These are phyloP conservation scores for Crithidia thermophila DNA, from an alignment of 208 protist species.

Conservation along the genomic window DNA sequence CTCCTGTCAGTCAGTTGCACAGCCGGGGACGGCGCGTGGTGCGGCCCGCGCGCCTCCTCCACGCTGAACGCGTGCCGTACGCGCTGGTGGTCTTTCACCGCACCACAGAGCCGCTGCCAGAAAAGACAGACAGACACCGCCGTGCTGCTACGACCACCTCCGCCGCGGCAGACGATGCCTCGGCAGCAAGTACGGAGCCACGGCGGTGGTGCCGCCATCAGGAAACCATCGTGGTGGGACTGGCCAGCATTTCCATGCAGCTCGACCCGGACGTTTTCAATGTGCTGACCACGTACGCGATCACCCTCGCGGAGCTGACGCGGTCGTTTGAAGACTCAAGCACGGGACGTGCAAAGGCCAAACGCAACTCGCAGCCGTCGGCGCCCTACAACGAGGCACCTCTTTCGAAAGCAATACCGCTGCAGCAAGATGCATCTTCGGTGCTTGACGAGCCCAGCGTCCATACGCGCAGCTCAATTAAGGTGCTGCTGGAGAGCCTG, in stretches of 20 bases:
- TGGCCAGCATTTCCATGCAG: conserved; percentile 30
- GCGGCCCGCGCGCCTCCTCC: conserved; percentile 26
- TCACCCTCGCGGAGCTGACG: conserved; percentile 4
- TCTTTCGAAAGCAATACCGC: background rate
- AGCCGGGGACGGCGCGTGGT: background rate
- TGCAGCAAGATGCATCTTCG: background rate
- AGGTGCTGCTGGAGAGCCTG: conserved; percentile 35
- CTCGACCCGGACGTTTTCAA: conserved; percentile 27
- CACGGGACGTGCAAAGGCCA: background rate
- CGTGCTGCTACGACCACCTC: background rate
- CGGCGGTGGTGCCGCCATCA: conserved; percentile 8
- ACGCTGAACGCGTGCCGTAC: conserved; percentile 36
- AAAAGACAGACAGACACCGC: background rate
- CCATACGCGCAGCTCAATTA: conserved; percentile 14
- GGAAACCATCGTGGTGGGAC: conserved; percentile 30
- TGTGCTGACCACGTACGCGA: conserved; percentile 24
- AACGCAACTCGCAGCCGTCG: no score
- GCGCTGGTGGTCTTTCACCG: conserved; percentile 35
- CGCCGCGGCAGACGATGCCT: background rate
- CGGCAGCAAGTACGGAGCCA: background rate
- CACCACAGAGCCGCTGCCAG: conserved; percentile 9
- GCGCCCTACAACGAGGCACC: no score
- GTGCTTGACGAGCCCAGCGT: background rate
- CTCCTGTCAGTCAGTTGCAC: background rate
- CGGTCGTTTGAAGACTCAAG: background rate